Percentiles rank a stretch among this genome's conserved stretches.
Evolutionary conservation across 495 filamentous ascomycete species (phyloP).

Genomic region (Neurospora hispaniola): DNA sequence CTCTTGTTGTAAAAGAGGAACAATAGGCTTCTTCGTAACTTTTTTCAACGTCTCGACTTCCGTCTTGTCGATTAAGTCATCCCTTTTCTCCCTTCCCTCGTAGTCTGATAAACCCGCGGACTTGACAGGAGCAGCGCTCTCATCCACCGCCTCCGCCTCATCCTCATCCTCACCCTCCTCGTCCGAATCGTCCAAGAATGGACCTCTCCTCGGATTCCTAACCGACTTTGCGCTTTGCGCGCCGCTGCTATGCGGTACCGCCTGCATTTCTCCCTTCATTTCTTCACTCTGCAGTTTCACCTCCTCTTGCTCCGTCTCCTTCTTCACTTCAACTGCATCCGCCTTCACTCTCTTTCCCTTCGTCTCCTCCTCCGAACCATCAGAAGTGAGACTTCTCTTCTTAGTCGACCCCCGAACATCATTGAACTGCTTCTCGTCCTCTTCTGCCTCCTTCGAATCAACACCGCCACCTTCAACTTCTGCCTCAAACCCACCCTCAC

Average conservation of each 20-base stretch:
- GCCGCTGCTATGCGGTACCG: neutral
- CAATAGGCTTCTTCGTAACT: neutral
- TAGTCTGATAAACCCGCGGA: neutral
- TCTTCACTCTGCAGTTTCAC: neutral
- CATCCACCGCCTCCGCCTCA: neutral
- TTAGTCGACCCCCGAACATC: conserved; percentile 37
- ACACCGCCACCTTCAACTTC: neutral
- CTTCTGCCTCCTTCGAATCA: conserved; percentile 28
- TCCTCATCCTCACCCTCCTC: conserved; percentile 8
- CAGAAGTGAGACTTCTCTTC: conserved; percentile 27
- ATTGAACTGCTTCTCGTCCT: conserved; percentile 37
- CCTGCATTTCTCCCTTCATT: neutral
- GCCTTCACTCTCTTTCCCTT: neutral
- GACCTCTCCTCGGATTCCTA: conserved; percentile 11
- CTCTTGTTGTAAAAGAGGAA: conserved; percentile 12
- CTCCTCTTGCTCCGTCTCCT: neutral
- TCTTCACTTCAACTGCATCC: neutral
- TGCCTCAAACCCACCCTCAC: neutral
- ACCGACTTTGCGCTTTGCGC: conserved; percentile 1
- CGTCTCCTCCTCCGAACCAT: neutral
- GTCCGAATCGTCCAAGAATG: conserved; percentile 23
- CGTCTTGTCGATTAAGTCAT: neutral
- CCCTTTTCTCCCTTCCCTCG: conserved; percentile 2
- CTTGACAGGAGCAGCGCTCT: neutral
- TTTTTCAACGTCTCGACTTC: neutral